These are phyloP conservation scores for Capsella bursapastoris DNA, from an alignment of 345 rosid genomes.

Conservation along the genomic window DNA sequence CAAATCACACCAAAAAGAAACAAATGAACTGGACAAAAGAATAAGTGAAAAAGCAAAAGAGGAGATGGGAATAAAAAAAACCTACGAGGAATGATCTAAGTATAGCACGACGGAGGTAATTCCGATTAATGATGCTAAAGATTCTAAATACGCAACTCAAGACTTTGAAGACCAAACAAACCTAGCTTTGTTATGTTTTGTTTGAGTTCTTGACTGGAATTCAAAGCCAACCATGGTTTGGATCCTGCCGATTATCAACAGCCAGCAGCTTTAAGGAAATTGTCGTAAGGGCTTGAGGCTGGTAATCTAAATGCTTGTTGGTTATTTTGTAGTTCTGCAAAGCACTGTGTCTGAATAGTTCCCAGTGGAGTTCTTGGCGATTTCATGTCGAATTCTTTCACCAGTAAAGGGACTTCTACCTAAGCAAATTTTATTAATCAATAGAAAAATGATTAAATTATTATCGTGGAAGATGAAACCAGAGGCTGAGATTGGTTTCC, in stretches of 20 bases:
- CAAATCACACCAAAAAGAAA: slow-evolving; percentile 31
- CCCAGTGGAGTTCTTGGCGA: slow-evolving; percentile 43
- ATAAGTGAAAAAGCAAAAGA: slow-evolving; percentile 14
- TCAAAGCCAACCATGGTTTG: slow-evolving; percentile 6
- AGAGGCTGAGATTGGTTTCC: not conserved
- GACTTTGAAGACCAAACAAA: slow-evolving; percentile 29
- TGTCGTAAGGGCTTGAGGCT: slow-evolving; percentile 48
- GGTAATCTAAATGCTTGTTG: slow-evolving; percentile 40
- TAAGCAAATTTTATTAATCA: slow-evolving; percentile 39
- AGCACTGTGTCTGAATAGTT: slow-evolving; percentile 43
- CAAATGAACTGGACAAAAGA: slow-evolving; percentile 42
- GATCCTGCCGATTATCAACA: slow-evolving; percentile 39
- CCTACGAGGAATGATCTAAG: slow-evolving; percentile 36
- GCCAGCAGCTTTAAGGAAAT: slow-evolving; percentile 51
- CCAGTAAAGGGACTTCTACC: slow-evolving; percentile 63
- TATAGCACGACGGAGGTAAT: slow-evolving; percentile 12
- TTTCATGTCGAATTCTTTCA: slow-evolving; percentile 36
- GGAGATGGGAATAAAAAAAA: not conserved
- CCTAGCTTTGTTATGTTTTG: not conserved
- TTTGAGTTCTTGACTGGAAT: slow-evolving; percentile 21
- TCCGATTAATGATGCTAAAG: slow-evolving; percentile 29
- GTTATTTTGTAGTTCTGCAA: slow-evolving; percentile 36
- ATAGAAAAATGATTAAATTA: no score
- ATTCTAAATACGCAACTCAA: slow-evolving; percentile 27
- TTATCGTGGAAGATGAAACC: no score